Conservation (phyloP, 495 filamentous ascomycete genomes). For the Xylaria acuta region DNA sequence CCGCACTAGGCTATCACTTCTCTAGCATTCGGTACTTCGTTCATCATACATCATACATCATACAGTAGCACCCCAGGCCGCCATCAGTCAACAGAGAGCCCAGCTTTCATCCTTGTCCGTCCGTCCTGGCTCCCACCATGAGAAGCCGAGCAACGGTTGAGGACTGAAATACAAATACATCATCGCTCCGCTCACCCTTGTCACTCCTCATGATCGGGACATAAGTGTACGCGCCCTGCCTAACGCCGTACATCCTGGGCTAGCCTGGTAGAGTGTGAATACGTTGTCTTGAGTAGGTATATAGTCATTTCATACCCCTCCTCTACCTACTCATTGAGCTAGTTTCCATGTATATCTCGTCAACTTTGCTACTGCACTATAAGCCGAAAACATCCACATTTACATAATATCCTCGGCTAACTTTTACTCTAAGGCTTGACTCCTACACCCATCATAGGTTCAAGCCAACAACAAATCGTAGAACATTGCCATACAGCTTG, state of each 20-base stretch:
- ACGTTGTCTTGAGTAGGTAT: conserved; percentile 13
- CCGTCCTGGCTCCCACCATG: conserved; percentile 13
- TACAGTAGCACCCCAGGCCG: not conserved
- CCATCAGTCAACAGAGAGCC: not conserved
- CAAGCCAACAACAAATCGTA: not conserved
- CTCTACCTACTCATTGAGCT: conserved; percentile 1
- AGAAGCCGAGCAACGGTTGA: conserved; percentile 26
- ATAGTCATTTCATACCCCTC: conserved; percentile 23
- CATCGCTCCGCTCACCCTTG: conserved; percentile 24
- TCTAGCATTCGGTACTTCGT: not conserved
- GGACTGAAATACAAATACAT: conserved; percentile 24
- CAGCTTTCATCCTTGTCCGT: conserved; percentile 18
- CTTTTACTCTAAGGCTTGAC: not conserved
- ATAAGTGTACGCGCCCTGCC: conserved; percentile 1
- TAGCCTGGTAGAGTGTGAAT: not conserved
- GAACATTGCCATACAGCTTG: not conserved
- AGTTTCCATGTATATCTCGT: not conserved
- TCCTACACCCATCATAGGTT: conserved; percentile 1
- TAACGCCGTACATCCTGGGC: not conserved
- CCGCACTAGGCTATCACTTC: not conserved
- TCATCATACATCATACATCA: conserved; percentile 26
- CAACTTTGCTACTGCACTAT: conserved; percentile 5
- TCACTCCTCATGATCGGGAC: conserved; percentile 7
- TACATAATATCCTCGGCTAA: conserved; percentile 25
- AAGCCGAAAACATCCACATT: conserved; percentile 5